These are phyloP conservation scores for Globisporangium spiculum DNA, from an alignment of 352 stramenopile species.

Conservation along the genomic window DNA sequence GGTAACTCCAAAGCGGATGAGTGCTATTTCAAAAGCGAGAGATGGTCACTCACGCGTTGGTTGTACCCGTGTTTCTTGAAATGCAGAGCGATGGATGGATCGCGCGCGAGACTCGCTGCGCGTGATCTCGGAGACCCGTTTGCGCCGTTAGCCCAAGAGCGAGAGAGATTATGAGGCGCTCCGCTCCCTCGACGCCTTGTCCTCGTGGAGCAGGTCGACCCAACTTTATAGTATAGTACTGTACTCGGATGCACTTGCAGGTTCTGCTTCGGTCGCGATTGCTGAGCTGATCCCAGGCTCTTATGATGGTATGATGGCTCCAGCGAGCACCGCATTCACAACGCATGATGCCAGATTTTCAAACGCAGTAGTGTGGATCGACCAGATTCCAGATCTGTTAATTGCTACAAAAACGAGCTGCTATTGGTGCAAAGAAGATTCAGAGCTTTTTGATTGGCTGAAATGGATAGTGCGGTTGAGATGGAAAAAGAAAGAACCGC, in stretches of 20 bases:
- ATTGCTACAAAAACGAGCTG: background rate
- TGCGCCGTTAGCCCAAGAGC: slow-evolving; percentile 35
- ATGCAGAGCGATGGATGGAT: slow-evolving; percentile 76
- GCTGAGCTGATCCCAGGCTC: no score
- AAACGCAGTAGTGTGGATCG: background rate
- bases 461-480: background rate
- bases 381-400: background rate
- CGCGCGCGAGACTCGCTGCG: slow-evolving; percentile 75
- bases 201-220: no score
- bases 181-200: background rate
- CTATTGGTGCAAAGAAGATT: background rate
- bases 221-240: background rate
- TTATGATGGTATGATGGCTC: background rate
- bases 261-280: background rate
- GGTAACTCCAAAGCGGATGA: slow-evolving; percentile 23
- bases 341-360: background rate
- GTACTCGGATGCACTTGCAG: background rate
- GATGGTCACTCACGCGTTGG: background rate
- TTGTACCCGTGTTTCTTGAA: background rate
- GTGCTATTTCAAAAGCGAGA: no score
- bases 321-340: background rate
- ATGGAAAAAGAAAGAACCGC: background rate
- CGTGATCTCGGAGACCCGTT: slow-evolving; percentile 77
- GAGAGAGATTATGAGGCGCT: background rate
- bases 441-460: background rate